Evolutionary conservation across 805 yeast species (phyloP).

Genomic region (Pichia gijzeniarum): DNA sequence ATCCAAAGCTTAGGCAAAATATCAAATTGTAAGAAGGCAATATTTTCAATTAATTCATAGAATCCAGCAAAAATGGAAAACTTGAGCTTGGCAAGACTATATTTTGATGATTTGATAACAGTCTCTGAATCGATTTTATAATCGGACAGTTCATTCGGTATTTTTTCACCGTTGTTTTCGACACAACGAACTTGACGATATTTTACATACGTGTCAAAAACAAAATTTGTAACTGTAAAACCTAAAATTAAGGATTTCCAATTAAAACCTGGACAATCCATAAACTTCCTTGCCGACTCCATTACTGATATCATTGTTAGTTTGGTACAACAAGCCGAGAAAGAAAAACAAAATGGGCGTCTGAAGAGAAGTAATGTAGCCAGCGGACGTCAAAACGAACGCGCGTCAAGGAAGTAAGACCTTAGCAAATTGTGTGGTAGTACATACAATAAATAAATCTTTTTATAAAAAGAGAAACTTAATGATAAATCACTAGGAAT

Average conservation of each 20-base stretch:
- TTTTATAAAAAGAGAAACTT: constrained; percentile 12
- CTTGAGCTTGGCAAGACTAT: constrained; percentile 70
- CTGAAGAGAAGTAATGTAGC: too few relatives aligned
- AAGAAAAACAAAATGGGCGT: background rate
- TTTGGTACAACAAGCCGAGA: background rate
- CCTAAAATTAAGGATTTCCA: constrained; percentile 78
- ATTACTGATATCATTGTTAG: constrained; percentile 23
- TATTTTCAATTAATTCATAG: constrained; percentile 47
- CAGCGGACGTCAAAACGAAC: too few relatives aligned
- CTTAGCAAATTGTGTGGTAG: too few relatives aligned
- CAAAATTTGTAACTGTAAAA: constrained; percentile 66
- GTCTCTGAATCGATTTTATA: constrained; percentile 56
- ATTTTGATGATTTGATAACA: constrained; percentile 68
- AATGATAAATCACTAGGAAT: constrained; percentile 14
- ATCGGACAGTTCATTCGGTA: constrained; percentile 64
- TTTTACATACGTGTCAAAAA: constrained; percentile 67
- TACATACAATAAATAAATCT: constrained; percentile 14
- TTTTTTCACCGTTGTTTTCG: constrained; percentile 36
- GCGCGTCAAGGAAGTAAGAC: too few relatives aligned
- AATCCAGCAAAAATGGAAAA: constrained; percentile 55
- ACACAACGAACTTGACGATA: constrained; percentile 69
- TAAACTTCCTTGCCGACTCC: constrained; percentile 38
- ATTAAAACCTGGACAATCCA: constrained; percentile 64
- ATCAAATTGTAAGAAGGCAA: constrained; percentile 53
- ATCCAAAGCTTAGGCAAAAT: constrained; percentile 59